Evolutionary conservation across 345 rosid genomes (phyloP).

Genomic region (Geranium brycei): DNA sequence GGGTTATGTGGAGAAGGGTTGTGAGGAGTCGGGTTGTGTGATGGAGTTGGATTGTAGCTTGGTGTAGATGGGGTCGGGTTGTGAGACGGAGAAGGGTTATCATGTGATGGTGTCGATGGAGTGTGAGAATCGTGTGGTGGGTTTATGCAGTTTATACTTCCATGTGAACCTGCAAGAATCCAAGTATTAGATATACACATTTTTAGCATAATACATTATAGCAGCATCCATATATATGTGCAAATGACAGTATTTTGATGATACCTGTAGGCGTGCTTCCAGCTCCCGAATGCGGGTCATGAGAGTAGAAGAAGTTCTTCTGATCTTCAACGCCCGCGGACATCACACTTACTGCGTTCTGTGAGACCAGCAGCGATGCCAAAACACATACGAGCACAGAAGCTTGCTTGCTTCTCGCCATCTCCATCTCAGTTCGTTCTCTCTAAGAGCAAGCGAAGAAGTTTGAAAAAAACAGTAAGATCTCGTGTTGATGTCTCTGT

Average conservation of each 20-base stretch:
- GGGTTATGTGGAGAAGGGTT: slow-evolving; percentile 30
- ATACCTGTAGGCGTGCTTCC: no score
- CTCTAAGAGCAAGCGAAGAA: no score
- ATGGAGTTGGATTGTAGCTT: slow-evolving; percentile 21
- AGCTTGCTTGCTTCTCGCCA: slow-evolving; percentile 10
- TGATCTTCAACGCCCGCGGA: slow-evolving; percentile 34
- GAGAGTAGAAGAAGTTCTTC: slow-evolving; percentile 38
- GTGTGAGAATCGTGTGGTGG: neutral
- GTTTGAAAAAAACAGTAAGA: no score
- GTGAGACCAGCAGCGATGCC: slow-evolving; percentile 16
- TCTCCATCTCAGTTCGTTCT: no score
- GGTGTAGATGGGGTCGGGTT: slow-evolving; percentile 22
- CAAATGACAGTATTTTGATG: neutral
- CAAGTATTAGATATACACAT: neutral
- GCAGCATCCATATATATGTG: neutral
- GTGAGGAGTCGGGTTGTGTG: slow-evolving; percentile 19
- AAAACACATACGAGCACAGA: slow-evolving; percentile 24
- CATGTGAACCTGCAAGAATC: slow-evolving; percentile 29
- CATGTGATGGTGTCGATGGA: neutral
- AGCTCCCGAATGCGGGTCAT: no score
- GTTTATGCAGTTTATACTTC: slow-evolving; percentile 1
- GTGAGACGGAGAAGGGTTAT: slow-evolving; percentile 8
- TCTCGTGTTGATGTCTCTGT: no score
- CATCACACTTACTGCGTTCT: slow-evolving; percentile 16
- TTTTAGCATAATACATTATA: no score